Base-by-base conservation (phyloP, 2,329 filamentous ascomycete species). In the Trichoderma gracile region DNA sequence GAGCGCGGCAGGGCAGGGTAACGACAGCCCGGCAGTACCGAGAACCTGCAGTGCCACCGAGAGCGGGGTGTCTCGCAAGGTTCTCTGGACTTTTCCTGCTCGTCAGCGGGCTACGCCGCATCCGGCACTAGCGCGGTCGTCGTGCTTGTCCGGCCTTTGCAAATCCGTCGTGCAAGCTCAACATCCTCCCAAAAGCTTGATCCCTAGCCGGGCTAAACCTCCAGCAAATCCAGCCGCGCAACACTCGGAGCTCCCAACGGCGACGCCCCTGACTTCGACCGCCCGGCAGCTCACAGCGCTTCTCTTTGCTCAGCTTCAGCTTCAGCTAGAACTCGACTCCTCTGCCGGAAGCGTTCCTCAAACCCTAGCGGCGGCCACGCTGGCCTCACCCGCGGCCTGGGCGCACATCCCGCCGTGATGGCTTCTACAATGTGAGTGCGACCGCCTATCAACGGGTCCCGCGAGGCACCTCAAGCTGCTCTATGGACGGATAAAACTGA, bases 371-470 rank as follows among this genome's bases (percentile, higher is more conserved):
- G 52, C 25, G 59, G 50, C 59, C 59, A 52, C 58, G n/a, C 38
- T 50, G 65, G 56, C 46, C 57, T 54, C 50, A 56, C 38, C 65
- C 65, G 43, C 17, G 40, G 64, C 49, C 49, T 27, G 25, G 27
- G 40, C 15, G 40, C 27, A 40, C 45, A 56, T 59, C 60, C 23
- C 38, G 52, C 30, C 52, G 66, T 47, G 50, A 72, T 74, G 72
- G 67, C 71, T 58, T 73, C 71, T 21, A 68, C 71, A 57, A 68
- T 68, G 72, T 73, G 65, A 67, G 72, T 72, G 50, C 50, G 38
- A 30, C 40, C 27, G 46, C 27, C 53, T 63, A 50, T 56, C 57
- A 43, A 40, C 47, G 57, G 57, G 33, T 43, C 38, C 33, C 19
- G 33, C 33, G 33, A 38, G 33, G 33, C 33, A 38, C 33, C 33